Evolutionary conservation across 257 asterid species (phyloP), one percentile per base, ranked within the genome.

Genomic region (Solanum ahanhuiri): DNA sequence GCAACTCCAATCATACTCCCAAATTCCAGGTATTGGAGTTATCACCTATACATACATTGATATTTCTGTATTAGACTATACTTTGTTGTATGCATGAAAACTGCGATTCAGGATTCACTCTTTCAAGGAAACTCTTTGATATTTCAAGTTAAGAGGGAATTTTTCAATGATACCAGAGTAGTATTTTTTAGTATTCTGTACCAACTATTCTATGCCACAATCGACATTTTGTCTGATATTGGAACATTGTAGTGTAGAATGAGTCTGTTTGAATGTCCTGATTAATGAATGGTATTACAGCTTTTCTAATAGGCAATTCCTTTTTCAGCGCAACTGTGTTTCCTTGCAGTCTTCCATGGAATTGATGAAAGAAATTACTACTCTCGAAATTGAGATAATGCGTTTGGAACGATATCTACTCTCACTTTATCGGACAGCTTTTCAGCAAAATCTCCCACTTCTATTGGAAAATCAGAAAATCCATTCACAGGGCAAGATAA

Each of bases 391-490:
- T 86, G 93, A 96, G 88, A 95, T 96, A 85, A 86, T 89, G 31
- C 95, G 85, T 70, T 77, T 96, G 96, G 99, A 96, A 88, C 90
- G 90, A 20, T 84, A 91, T 84, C 94, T 96, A 75, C 98, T 96
- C 25, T 93, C 98, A 48, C 96, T 96, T 60, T 96, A 96, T 85
- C 93, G 93, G 43, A 88, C 89, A 3, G 92, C 95, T 81, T 91
- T 96, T 87, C 92, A 83, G 86, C 93, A 90, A 72, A 87, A 92
- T 12, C 89, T 91, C 73, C 95, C 95, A 1, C 66, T 82, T 81
- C 23, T 84, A 41, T 82, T 14, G 33, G 91, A 88, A 82, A 90
- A 69, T 79, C 87, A 75, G 33, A 91, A 48, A 72, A 71, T 51
- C 54, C 82, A 37, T 33, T 84, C 70, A 54, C 86, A 87, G 70